A percentile compares a stretch with the other conserved stretches of the same genome.
These are phyloP conservation scores for Amylostereum areolatum DNA, from an alignment of 1,284 basidiomycete genomes.

Conservation along the genomic window DNA sequence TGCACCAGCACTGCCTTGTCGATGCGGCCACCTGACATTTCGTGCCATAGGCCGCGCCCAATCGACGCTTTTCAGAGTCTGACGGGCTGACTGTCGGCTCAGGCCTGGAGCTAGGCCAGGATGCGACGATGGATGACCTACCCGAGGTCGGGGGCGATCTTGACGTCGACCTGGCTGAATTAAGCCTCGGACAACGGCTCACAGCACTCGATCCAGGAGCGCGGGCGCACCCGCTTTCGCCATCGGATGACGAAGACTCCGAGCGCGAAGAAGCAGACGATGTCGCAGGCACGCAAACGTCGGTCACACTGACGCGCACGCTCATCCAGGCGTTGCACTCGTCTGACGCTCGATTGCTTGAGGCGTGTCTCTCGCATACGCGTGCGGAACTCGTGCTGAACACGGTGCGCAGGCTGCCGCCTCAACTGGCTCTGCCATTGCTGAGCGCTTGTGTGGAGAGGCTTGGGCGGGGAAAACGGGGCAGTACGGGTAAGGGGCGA, in stretches of 20 bases:
- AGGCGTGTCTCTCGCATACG: constrained; percentile 85
- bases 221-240: constrained; percentile 36
- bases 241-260: constrained; percentile 22
- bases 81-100: constrained; percentile 55
- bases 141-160: constrained; percentile 61
- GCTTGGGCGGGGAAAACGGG: constrained; percentile 73
- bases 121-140: constrained; percentile 50
- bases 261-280: constrained; percentile 19
- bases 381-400: constrained; percentile 79
- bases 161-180: constrained; percentile 82
- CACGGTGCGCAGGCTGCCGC: constrained; percentile 84
- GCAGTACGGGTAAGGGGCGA: constrained; percentile 70
- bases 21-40: background rate
- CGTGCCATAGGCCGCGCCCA: constrained; percentile 30
- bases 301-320: constrained; percentile 85
- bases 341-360: constrained; percentile 83
- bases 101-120: constrained; percentile 57
- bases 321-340: constrained; percentile 97
- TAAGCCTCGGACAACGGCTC: constrained; percentile 84
- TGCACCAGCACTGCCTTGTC: constrained; percentile 2
- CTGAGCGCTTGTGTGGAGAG: constrained; percentile 89
- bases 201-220: constrained; percentile 49
- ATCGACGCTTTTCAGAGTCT: constrained; percentile 62
- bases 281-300: constrained; percentile 15
- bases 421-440: constrained; percentile 85